Conservation (phyloP, 169 alveolate genomes). For the Eimeria tenella region DNA sequence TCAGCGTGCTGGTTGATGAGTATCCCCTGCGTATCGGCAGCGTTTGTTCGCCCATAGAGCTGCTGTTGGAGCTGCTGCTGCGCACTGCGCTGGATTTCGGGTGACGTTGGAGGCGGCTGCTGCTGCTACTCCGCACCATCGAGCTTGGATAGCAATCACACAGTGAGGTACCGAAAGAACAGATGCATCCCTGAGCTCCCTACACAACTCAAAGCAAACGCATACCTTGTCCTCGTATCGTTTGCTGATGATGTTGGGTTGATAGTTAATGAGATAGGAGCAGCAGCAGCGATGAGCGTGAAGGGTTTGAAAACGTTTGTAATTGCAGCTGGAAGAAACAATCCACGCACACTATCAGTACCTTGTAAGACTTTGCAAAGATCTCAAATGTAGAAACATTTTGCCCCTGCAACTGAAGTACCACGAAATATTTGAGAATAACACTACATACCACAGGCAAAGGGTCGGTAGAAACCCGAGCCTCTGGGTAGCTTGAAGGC, state of each 20-base stretch:
- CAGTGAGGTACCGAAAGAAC: constrained; percentile 2
- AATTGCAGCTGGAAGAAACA: background rate
- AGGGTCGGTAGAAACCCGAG: constrained; percentile 17
- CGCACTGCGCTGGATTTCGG: constrained; percentile 19
- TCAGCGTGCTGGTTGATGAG: constrained; percentile 28
- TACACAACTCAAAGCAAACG: background rate
- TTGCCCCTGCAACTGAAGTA: too few relatives aligned
- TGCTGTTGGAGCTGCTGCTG: constrained; percentile 57
- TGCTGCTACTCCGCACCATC: constrained; percentile 25
- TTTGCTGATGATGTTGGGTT: too few relatives aligned
- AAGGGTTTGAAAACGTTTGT: too few relatives aligned
- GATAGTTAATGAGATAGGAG: too few relatives aligned
- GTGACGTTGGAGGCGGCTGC: constrained; percentile 52
- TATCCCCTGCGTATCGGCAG: constrained; percentile 26
- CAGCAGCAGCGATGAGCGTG: too few relatives aligned
- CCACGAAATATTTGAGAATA: background rate
- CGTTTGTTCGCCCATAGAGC: background rate
- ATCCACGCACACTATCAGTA: background rate
- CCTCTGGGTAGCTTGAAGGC: constrained; percentile 51
- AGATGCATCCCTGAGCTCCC: constrained; percentile 14
- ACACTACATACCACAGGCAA: constrained; percentile 12
- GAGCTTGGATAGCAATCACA: constrained; percentile 7
- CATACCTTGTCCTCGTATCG: too few relatives aligned
- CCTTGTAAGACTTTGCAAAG: too few relatives aligned
- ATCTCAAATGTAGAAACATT: too few relatives aligned